These are phyloP conservation scores for Austroboletus rostrupii DNA, from an alignment of 1,284 basidiomycete genomes.

Conservation along the genomic window DNA sequence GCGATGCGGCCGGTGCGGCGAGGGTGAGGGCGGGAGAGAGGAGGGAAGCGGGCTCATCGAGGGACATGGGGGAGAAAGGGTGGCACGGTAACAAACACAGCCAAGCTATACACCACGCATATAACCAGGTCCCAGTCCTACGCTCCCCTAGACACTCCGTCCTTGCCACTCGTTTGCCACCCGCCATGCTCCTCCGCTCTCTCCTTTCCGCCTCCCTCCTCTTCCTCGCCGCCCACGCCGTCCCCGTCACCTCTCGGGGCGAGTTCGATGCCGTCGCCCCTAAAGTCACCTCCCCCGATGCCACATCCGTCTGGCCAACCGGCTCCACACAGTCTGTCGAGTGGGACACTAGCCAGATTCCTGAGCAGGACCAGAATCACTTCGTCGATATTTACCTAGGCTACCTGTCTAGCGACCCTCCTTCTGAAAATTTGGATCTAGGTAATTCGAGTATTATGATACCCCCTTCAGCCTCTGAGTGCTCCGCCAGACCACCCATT, in stretches of 20 bases:
- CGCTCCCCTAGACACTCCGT: too few relatives aligned
- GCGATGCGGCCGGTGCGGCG: conserved; percentile 35
- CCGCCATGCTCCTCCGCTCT: conserved; percentile 20
- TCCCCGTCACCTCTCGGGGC: conserved; percentile 27
- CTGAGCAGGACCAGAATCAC: conserved; percentile 25
- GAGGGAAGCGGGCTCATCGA: conserved; percentile 29
- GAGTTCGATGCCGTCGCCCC: conserved; percentile 45
- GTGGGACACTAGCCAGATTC: conserved; percentile 40
- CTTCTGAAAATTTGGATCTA: conserved; percentile 40
- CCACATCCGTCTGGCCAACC: conserved; percentile 32
- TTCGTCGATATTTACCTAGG: conserved; percentile 39
- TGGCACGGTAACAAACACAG: too few relatives aligned
- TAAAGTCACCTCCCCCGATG: conserved; percentile 37
- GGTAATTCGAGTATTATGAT: conserved; percentile 28
- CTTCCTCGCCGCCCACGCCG: conserved; percentile 22
- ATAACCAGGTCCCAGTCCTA: too few relatives aligned
- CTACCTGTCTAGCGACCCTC: conserved; percentile 2
- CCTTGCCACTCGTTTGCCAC: not conserved
- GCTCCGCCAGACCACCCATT: conserved; percentile 37
- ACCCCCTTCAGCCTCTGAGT: conserved; percentile 6
- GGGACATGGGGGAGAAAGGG: not conserved
- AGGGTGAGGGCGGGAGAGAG: conserved; percentile 46
- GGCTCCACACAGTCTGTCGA: conserved; percentile 37
- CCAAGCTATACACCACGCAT: too few relatives aligned
- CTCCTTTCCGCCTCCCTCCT: conserved; percentile 19